These are phyloP conservation scores for Chlorella ohadii DNA, from an alignment of 139 green algal species.

Conservation along the genomic window DNA sequence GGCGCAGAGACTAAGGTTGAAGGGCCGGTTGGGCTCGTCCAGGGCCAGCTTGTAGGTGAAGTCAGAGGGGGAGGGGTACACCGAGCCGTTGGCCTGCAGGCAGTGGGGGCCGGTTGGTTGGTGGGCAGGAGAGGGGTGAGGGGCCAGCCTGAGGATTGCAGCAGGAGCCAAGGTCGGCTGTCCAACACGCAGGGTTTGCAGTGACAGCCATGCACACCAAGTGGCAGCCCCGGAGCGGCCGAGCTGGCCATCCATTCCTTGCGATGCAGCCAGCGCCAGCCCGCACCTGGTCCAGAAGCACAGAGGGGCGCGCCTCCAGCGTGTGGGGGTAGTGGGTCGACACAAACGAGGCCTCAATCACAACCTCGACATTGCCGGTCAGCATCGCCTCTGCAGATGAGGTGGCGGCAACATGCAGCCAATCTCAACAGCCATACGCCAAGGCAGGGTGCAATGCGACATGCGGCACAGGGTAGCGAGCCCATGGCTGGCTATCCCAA, in stretches of 20 bases:
- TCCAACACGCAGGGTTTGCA: too few species aligned
- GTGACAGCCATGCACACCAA: too few species aligned
- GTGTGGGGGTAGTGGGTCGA: slow-evolving; percentile 28
- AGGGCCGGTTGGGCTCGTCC: slow-evolving; percentile 34
- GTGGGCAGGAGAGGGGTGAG: neutral
- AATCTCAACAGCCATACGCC: neutral
- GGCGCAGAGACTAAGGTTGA: slow-evolving; percentile 47
- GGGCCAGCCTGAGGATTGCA: too few species aligned
- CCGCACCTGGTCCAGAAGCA: slow-evolving; percentile 49
- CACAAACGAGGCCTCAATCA: slow-evolving; percentile 37
- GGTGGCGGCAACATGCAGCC: neutral
- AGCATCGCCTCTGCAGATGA: slow-evolving; percentile 32
- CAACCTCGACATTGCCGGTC: slow-evolving; percentile 49
- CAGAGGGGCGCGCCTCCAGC: slow-evolving; percentile 37
- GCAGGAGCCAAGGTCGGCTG: too few species aligned
- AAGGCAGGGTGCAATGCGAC: neutral
- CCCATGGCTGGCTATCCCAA: too few species aligned
- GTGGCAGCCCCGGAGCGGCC: too few species aligned
- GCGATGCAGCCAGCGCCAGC: neutral
- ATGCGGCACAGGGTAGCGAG: neutral
- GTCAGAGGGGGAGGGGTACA: slow-evolving; percentile 35
- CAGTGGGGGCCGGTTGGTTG: neutral
- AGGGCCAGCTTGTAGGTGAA: slow-evolving; percentile 51
- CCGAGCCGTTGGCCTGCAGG: slow-evolving; percentile 9
- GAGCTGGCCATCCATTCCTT: too few species aligned